Percentiles rank a stretch among this genome's conserved stretches.
Evolutionary conservation across 768 basidiomycete genomes (phyloP).

Genomic region (Boletus tylopilopsis): DNA sequence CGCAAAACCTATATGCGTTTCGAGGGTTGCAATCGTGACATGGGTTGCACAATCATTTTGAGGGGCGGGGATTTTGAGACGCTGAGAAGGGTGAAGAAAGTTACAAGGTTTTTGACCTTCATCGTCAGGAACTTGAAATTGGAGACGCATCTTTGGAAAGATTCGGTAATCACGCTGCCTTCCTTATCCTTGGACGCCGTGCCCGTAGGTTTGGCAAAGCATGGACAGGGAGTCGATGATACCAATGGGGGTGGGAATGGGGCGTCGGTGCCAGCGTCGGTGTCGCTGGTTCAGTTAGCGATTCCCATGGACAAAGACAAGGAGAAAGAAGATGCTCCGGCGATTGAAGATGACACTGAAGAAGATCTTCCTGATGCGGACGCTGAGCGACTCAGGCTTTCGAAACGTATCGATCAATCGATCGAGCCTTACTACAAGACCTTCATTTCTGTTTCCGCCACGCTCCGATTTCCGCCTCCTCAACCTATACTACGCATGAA

Average conservation of each 20-base stretch:
- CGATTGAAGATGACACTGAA: constrained; percentile 31
- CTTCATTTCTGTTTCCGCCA: constrained; percentile 92
- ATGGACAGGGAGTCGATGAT: constrained; percentile 23
- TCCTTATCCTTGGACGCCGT: constrained; percentile 63
- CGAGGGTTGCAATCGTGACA: constrained; percentile 89
- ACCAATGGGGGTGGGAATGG: constrained; percentile 22
- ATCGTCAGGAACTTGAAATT: constrained; percentile 91
- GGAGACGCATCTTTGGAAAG: constrained; percentile 93
- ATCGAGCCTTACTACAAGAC: constrained; percentile 82
- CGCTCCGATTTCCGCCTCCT: constrained; percentile 88
- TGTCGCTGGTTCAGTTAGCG: constrained; percentile 23
- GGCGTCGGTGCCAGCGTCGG: constrained; percentile 17
- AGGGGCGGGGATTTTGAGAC: constrained; percentile 83
- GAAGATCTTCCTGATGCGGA: constrained; percentile 66
- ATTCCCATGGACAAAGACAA: constrained; percentile 18
- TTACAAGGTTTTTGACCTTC: constrained; percentile 88
- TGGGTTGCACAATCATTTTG: constrained; percentile 92
- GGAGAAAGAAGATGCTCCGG: constrained; percentile 4
- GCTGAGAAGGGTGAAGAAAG: constrained; percentile 82
- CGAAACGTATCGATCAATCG: constrained; percentile 74
- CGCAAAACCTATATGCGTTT: constrained; percentile 98
- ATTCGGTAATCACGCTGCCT: constrained; percentile 75
- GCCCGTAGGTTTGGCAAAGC: constrained; percentile 35
- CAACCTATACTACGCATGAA: constrained; percentile 86
- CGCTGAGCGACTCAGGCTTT: constrained; percentile 63